Evolutionary conservation across 1,284 basidiomycete genomes (phyloP), one percentile per base, ranked within the genome.

Genomic region (Porodaedalea pini): DNA sequence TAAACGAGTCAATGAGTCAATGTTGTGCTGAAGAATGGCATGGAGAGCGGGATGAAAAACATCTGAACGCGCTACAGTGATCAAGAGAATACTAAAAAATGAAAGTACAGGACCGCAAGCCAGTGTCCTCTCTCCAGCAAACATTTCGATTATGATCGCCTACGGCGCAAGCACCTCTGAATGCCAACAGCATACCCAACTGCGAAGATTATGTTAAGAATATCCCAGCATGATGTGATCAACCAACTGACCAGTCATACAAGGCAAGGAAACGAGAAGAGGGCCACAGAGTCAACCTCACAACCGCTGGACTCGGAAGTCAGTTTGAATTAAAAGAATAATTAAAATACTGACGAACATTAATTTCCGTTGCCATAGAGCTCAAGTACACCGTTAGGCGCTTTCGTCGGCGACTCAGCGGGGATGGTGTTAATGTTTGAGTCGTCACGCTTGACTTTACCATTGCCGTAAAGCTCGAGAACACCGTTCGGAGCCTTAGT

Each of bases 321-420:
- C n/a, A n/a, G n/a, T n/a, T n/a, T n/a, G n/a, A n/a, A n/a, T n/a
- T n/a, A n/a, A n/a, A n/a, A n/a, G n/a, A n/a, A n/a, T n/a, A n/a
- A n/a, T n/a, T n/a, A n/a, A n/a, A n/a, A n/a, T 48, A 72, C 68
- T 8, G n/a, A n/a, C n/a, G n/a, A n/a, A n/a, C n/a, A n/a, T n/a
- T n/a, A n/a, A n/a, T 60, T 62, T 25, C 39, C 39, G 19, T 51
- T 44, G n/a, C 45, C 56, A 23, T 59, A 59, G 13, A 36, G 53
- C 19, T 55, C 51, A 23, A 61, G 36, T 11, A 45, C 52, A 39
- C 73, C 73, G 40, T 67, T 57, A 25, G 65, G 62, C 0, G 71
- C 67, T 44, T 69, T 73, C 10, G 68, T 68, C 0, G 74, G 57
- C 10, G 67, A 58, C 57, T 75, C 73, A 0, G 67, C 72, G 2